Base-by-base conservation (phyloP, 352 stramenopile species). In the Globisporangium yorkense region DNA sequence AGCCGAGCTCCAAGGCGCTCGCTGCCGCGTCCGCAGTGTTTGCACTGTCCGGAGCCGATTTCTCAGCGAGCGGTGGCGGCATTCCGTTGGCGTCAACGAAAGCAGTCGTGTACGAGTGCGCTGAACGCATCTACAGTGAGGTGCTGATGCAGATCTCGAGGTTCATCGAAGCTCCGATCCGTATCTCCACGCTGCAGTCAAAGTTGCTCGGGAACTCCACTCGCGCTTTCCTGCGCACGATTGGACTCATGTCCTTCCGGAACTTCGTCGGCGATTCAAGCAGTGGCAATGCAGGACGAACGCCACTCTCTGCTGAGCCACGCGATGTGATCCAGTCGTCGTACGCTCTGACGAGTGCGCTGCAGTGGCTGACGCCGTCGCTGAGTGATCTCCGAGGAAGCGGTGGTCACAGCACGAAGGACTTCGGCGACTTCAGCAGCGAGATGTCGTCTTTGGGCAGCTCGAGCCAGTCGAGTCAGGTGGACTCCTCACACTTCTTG, bases 81-180 rank as follows among this genome's bases (percentile, higher is more conserved):
- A 63, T 53, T 47, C 65, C 67, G 35, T 70, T 70, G 54, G 69
- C 66, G 43, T 59, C 70, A 37, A 67, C 77, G 8, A 85, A 84
- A 43, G 69, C 70, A 40, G 69, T 76, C 20, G 80, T 88, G 21
- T 89, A 85, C 54, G 81, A 93, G 39, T 89, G 71, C 31, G 81
- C 81, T 7, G 85, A 95, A 54, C 76, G 83, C 10, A 87, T 92
- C 51, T 95, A 84, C 67, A 92, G 80, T 37, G 85, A 95, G 59
- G 81, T 90, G 21, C 61, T 95, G 46, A 85, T 95, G 58, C 79
- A 92, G 63, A 74, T 93, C 16, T 88, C 85, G 45, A 71, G 83
- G 15, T 95, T 93, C 62, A 67, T 91, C 45, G 80, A 94, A 63
- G 72, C 82, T 51, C 81, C 80, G 49, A 84, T 93, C 59, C 76